These are phyloP conservation scores for Abrus pulchellus DNA, from an alignment of 306 rosid genomes.

Conservation along the genomic window DNA sequence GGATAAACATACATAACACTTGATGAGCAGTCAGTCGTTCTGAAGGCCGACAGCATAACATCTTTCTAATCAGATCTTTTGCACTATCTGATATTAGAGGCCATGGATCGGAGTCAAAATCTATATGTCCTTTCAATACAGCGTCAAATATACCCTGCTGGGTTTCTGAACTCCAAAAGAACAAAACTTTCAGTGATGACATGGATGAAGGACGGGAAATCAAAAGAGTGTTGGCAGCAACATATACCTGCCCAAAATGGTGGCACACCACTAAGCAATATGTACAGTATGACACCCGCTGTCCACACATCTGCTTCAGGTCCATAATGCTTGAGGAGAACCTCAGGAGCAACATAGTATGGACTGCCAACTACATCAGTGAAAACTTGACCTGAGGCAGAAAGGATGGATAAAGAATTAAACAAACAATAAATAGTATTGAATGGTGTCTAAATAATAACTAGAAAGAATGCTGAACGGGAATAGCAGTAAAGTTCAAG, in stretches of 20 bases:
- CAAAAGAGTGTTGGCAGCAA: conserved; percentile 40
- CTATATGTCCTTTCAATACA: conserved; percentile 91
- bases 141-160: conserved; percentile 98
- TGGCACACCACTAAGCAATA: conserved; percentile 92
- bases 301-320: conserved; percentile 98
- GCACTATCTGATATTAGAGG: conserved; percentile 87
- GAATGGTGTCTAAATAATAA: conserved; percentile 29
- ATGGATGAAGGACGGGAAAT: conserved; percentile 36
- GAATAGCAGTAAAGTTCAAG: conserved; percentile 14
- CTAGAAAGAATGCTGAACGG: not conserved
- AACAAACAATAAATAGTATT: conserved; percentile 38
- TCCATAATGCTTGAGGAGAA: conserved; percentile 94
- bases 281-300: conserved; percentile 91
- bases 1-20: conserved; percentile 80
- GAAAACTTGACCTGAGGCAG: conserved; percentile 81
- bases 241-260: conserved; percentile 95
- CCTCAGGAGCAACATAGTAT: conserved; percentile 98
- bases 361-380: conserved; percentile 98
- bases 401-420: conserved; percentile 40
- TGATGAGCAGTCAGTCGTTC: conserved; percentile 91
- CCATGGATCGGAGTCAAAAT: conserved; percentile 96
- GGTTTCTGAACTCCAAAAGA: conserved; percentile 77
- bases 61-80: conserved; percentile 84
- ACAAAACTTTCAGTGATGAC: conserved; percentile 48
- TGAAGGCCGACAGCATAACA: conserved; percentile 83